Evolutionary conservation across 345 rosid genomes (phyloP).

Genomic region (Acer campestre): DNA sequence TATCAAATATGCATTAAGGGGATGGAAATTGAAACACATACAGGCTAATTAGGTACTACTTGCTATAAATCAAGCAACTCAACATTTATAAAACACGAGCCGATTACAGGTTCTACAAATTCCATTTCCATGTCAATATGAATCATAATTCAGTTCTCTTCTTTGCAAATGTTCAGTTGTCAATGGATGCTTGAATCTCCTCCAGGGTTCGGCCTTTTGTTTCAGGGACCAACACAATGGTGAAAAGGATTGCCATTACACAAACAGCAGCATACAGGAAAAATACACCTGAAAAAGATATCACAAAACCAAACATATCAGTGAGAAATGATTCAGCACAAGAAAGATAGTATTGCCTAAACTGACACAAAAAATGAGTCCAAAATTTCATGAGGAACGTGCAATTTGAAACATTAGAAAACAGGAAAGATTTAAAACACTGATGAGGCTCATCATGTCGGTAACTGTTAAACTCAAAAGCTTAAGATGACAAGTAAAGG

Average conservation of each 20-base stretch:
- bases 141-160: background rate
- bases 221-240: conserved; percentile 48
- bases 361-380: background rate
- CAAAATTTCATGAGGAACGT: background rate
- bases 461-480: no score
- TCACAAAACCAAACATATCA: background rate
- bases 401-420: background rate
- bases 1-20: no score
- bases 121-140: background rate
- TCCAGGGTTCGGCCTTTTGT: conserved; percentile 54
- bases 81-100: background rate
- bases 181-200: conserved; percentile 47
- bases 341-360: background rate
- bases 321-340: background rate
- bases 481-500: no score
- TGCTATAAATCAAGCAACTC: background rate
- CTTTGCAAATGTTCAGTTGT: background rate
- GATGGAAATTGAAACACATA: no score
- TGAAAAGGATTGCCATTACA: conserved; percentile 37
- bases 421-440: no score
- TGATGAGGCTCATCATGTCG: no score
- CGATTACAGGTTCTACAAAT: no score
- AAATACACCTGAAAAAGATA: conserved; percentile 37
- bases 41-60: no score
- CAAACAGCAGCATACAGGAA: conserved; percentile 40